phyloP scores from a whole-genome alignment of 495 filamentous ascomycete species.

The Mycothermus thermophilus region DNA sequence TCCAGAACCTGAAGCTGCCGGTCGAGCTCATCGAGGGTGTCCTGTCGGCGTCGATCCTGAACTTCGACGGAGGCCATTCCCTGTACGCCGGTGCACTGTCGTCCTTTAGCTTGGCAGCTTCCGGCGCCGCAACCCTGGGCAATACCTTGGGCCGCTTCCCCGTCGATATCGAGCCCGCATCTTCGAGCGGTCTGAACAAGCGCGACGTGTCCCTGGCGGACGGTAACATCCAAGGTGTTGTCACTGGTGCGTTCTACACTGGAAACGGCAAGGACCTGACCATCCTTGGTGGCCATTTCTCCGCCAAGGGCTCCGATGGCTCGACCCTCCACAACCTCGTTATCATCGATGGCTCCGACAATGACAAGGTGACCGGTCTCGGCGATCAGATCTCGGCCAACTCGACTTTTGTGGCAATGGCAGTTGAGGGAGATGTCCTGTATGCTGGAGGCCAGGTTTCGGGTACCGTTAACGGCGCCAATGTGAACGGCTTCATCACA shows the following conservation, averaged over 20 bases:
- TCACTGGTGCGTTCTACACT: constrained; percentile 63
- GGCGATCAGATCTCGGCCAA: constrained; percentile 49
- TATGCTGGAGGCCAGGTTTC: constrained; percentile 73
- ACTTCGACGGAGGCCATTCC: constrained; percentile 44
- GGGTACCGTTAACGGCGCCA: constrained; percentile 48
- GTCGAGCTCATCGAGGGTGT: constrained; percentile 53
- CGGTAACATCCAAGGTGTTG: constrained; percentile 46
- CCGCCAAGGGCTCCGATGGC: constrained; percentile 52
- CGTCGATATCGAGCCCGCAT: constrained; percentile 38
- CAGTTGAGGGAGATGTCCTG: constrained; percentile 50
- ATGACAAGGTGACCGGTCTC: constrained; percentile 55
- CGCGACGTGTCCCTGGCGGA: constrained; percentile 34
- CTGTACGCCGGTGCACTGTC: constrained; percentile 68
- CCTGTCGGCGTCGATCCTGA: constrained; percentile 48
- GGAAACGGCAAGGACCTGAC: constrained; percentile 61
- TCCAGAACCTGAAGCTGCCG: constrained; percentile 61
- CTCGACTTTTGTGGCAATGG: constrained; percentile 63
- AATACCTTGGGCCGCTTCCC: constrained; percentile 45
- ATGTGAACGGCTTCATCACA: constrained; percentile 58
- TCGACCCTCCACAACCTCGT: constrained; percentile 63
- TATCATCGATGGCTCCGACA: constrained; percentile 47
- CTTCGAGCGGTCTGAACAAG: constrained; percentile 36
- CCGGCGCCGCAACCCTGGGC: constrained; percentile 52
- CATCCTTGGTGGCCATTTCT: constrained; percentile 80
- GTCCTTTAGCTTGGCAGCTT: constrained; percentile 52